phyloP scores from a whole-genome alignment of 495 filamentous ascomycete species.

The Penicillium lagena region DNA sequence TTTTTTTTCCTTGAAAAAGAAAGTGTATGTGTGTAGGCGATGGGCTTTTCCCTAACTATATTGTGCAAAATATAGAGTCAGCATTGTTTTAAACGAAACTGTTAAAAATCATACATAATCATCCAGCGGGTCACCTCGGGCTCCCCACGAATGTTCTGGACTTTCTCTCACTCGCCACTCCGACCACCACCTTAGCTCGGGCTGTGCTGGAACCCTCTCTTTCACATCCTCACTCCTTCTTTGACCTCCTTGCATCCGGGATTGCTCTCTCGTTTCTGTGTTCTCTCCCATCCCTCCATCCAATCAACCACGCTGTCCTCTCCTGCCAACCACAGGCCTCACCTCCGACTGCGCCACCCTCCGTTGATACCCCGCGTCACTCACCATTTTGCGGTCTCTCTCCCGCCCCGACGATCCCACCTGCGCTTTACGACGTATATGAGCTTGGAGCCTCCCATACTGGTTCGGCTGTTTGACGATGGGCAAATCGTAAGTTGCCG shows the following conservation, averaged over 20 bases:
- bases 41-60: background rate
- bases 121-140: too few species aligned
- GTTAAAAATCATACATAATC: too few species aligned
- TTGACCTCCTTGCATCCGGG: background rate
- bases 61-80: background rate
- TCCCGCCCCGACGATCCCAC: constrained; percentile 3
- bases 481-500: constrained; percentile 39
- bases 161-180: constrained; percentile 1
- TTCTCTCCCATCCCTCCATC: background rate
- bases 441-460: background rate
- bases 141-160: constrained; percentile 10
- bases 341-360: constrained; percentile 17
- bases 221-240: background rate
- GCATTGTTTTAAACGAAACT: too few species aligned
- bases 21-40: constrained; percentile 1
- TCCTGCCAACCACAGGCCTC: background rate
- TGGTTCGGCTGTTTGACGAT: constrained; percentile 19
- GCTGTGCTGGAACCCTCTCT: constrained; percentile 2
- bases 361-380: constrained; percentile 21
- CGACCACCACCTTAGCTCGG: constrained; percentile 1
- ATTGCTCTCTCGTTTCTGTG: background rate
- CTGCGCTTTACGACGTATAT: constrained; percentile 1
- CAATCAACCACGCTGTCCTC: background rate
- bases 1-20: background rate
- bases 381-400: constrained; percentile 1